Evolutionary conservation across 2,329 filamentous ascomycete genomes (phyloP).

Genomic region (Arthrobotrys sphaeroides): DNA sequence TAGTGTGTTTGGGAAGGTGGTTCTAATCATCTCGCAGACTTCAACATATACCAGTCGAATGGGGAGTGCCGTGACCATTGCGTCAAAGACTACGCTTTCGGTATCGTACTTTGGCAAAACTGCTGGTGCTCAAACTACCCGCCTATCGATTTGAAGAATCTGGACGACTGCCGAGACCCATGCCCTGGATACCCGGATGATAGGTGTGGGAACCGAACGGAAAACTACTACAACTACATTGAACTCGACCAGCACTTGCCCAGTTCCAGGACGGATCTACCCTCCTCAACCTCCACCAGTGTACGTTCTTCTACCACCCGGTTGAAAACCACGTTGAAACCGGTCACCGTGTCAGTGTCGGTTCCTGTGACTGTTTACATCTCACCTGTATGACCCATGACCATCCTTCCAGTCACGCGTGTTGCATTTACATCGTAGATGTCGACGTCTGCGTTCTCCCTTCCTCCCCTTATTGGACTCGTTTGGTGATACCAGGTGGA

Average conservation of each 20-base stretch:
- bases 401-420: conserved; percentile 25
- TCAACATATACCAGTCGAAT: conserved; percentile 68
- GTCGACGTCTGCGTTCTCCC: conserved; percentile 5
- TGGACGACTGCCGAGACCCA: conserved; percentile 66
- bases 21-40: conserved; percentile 17
- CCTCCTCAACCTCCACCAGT: conserved; percentile 48
- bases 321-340: conserved; percentile 18
- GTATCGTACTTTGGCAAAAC: conserved; percentile 71
- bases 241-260: conserved; percentile 46
- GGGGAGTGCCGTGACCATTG: conserved; percentile 74
- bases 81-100: conserved; percentile 70
- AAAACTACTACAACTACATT: conserved; percentile 73
- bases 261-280: conserved; percentile 45
- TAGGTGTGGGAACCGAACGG: conserved; percentile 69
- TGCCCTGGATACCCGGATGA: conserved; percentile 77
- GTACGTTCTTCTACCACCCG: conserved; percentile 51
- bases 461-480: not conserved
- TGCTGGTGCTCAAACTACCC: conserved; percentile 80
- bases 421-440: not conserved
- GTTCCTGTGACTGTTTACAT: conserved; percentile 49
- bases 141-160: conserved; percentile 63
- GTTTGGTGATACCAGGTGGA: conserved; percentile 20
- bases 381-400: conserved; percentile 49
- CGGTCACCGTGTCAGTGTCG: conserved; percentile 45
- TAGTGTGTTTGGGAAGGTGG: not conserved